These are phyloP conservation scores for Carex littledalei DNA, from an alignment of 176 grass and related monocot species.

Conservation along the genomic window DNA sequence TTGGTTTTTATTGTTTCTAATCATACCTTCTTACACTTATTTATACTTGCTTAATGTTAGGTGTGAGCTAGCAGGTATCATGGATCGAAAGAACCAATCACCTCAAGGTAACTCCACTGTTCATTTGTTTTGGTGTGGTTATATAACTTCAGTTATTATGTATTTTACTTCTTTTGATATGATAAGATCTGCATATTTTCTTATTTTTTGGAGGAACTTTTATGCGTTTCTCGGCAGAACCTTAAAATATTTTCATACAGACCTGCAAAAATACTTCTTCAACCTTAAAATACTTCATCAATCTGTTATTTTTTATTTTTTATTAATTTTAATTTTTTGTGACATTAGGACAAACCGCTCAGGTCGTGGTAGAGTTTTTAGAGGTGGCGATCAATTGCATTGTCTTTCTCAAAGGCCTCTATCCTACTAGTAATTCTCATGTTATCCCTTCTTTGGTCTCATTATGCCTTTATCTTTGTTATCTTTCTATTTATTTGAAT, in stretches of 20 bases:
- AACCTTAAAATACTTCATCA: not conserved
- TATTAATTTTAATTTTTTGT: conserved; percentile 1
- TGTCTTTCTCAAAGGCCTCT: conserved; percentile 90
- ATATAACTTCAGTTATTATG: not conserved
- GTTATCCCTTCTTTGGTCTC: conserved; percentile 9
- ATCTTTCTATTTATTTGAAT: conserved; percentile 25
- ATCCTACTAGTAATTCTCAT: conserved; percentile 52
- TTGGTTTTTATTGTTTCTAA: not conserved
- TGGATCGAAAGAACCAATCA: conserved; percentile 73
- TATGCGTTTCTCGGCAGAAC: not conserved
- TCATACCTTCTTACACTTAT: conserved; percentile 7
- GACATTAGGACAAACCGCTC: conserved; percentile 62
- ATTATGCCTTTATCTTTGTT: not conserved
- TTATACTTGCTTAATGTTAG: conserved; percentile 13
- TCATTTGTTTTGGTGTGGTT: conserved; percentile 17
- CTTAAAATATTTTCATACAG: not conserved
- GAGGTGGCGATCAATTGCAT: conserved; percentile 93
- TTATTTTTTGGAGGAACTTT: not conserved
- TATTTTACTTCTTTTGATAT: not conserved
- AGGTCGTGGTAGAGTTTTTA: conserved; percentile 71
- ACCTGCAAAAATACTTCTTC: not conserved
- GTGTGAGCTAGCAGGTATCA: not conserved
- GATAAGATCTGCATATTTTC: not conserved
- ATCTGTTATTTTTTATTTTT: not conserved
- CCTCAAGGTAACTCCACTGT: conserved; percentile 55